Conservation (phyloP, 257 asterid genomes). For the Coffea eugenioides region DNA sequence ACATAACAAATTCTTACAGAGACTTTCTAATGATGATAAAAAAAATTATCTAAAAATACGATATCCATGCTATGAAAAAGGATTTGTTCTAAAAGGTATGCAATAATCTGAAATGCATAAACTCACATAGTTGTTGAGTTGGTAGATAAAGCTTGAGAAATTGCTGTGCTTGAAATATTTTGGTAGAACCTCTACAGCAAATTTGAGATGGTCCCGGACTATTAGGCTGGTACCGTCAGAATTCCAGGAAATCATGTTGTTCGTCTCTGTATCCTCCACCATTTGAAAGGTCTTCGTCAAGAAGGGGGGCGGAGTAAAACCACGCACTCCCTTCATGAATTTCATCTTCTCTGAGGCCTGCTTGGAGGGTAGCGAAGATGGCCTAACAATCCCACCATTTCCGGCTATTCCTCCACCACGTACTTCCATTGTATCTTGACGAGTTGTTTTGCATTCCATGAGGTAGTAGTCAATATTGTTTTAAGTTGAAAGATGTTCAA, state of each 20-base stretch:
- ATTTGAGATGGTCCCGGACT: constrained; percentile 49
- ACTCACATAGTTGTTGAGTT: constrained; percentile 66
- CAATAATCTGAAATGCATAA: background rate
- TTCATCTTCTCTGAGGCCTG: background rate
- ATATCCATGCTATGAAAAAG: background rate
- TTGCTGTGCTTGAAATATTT: constrained; percentile 49
- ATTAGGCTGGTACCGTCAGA: constrained; percentile 42
- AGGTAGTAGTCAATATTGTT: background rate
- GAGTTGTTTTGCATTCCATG: constrained; percentile 1
- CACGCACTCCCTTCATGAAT: constrained; percentile 9
- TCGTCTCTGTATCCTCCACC: constrained; percentile 52
- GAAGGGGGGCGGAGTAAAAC: constrained; percentile 41
- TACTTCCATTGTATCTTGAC: background rate
- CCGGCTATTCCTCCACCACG: background rate
- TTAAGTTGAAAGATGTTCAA: background rate
- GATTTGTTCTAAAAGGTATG: background rate
- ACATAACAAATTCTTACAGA: background rate
- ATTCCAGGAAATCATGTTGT: constrained; percentile 47
- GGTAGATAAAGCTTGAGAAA: constrained; percentile 59
- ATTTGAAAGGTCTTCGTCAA: constrained; percentile 45
- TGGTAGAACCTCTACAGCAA: constrained; percentile 46
- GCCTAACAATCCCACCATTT: background rate
- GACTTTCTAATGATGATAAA: background rate
- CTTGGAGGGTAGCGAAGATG: background rate
- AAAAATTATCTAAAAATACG: background rate